phyloP scores from a whole-genome alignment of 2,329 filamentous ascomycete species.

The Celoporthe dispersa region DNA sequence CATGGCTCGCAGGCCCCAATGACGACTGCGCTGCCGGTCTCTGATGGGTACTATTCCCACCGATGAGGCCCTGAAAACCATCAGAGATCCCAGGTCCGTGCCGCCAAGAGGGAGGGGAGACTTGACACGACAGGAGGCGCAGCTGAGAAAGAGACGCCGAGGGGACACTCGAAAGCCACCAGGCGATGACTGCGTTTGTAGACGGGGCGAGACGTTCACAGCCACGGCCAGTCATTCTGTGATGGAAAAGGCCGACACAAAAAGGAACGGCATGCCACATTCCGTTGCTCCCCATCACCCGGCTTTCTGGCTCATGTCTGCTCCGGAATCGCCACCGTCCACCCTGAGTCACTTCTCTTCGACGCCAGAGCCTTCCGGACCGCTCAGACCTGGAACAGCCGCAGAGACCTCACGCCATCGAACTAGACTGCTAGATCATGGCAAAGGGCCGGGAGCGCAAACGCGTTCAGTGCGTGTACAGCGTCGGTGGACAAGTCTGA shows the following conservation, averaged over 20 bases:
- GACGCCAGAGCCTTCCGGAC: neutral
- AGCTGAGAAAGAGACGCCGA: neutral
- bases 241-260: neutral
- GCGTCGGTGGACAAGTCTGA: neutral
- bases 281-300: neutral
- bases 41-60: slow-evolving; percentile 18
- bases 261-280: neutral
- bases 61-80: neutral
- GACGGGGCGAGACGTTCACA: neutral
- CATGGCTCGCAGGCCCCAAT: neutral
- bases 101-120: neutral
- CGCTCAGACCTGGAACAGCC: neutral
- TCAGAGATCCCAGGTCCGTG: neutral
- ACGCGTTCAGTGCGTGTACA: neutral
- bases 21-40: slow-evolving; percentile 10
- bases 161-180: neutral
- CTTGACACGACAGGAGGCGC: neutral
- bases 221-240: neutral
- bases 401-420: neutral
- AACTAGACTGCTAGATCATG: slow-evolving; percentile 1
- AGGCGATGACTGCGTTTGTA: neutral
- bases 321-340: neutral
- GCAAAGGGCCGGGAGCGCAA: neutral
- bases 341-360: neutral
- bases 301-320: neutral